Conservation (phyloP, 768 basidiomycete species). For the Suillus discolor region DNA sequence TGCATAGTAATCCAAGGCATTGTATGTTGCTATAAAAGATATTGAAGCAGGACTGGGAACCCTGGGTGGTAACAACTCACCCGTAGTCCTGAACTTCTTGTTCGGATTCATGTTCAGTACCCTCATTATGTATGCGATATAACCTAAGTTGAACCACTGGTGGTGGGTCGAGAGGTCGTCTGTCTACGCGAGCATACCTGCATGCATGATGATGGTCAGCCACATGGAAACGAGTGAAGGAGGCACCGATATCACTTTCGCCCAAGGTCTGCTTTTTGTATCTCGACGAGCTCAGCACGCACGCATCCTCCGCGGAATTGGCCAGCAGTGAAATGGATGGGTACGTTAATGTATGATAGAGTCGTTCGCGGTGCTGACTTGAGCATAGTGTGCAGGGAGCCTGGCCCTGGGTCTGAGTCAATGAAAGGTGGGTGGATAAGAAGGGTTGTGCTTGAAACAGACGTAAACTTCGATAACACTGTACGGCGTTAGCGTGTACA, state of each 20-base stretch:
- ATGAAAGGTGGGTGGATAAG: not conserved
- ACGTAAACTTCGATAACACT: not conserved
- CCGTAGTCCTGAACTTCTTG: conserved; percentile 53
- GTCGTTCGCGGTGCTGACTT: conserved; percentile 28
- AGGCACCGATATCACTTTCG: conserved; percentile 51
- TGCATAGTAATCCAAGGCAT: conserved; percentile 71
- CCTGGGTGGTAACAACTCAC: conserved; percentile 33
- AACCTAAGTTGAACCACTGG: conserved; percentile 57
- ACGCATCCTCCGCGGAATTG: conserved; percentile 61
- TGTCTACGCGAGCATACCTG: conserved; percentile 63
- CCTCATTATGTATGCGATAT: conserved; percentile 45
- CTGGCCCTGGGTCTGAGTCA: not conserved
- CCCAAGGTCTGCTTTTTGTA: conserved; percentile 69
- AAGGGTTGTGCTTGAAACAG: not conserved
- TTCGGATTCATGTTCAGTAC: conserved; percentile 43
- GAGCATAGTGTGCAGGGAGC: not conserved
- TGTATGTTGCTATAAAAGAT: conserved; percentile 53
- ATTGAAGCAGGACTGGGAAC: not conserved
- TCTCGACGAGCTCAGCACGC: conserved; percentile 56
- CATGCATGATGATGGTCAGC: conserved; percentile 9
- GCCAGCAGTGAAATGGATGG: conserved; percentile 58
- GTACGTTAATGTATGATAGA: conserved; percentile 33
- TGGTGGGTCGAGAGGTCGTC: conserved; percentile 70
- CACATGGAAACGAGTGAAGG: conserved; percentile 7
- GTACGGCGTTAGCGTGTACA: not conserved